phyloP scores from a whole-genome alignment of 306 rosid species.

The Cicer bijugum region DNA sequence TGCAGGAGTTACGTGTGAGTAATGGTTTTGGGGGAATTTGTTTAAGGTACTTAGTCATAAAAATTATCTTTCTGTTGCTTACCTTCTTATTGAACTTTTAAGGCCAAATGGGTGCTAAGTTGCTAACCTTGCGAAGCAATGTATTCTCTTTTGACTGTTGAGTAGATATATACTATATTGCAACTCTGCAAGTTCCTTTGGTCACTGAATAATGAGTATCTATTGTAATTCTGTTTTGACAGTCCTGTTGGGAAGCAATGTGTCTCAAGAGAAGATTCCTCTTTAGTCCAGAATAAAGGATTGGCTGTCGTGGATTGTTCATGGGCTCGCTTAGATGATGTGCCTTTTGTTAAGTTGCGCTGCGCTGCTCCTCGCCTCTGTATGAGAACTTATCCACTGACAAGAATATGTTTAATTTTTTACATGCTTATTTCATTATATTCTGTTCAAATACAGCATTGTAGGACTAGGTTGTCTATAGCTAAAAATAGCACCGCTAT shows the following conservation, averaged over 20 bases:
- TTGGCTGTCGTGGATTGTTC: constrained; percentile 98
- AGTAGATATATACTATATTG: constrained; percentile 24
- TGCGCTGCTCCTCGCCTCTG: constrained; percentile 91
- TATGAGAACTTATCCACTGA: constrained; percentile 55
- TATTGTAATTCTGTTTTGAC: constrained; percentile 47
- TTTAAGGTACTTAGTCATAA: constrained; percentile 62
- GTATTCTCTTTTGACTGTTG: constrained; percentile 37
- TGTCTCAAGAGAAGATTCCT: constrained; percentile 85
- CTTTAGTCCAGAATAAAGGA: constrained; percentile 70
- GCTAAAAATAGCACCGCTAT: background rate
- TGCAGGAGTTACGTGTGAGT: constrained; percentile 94
- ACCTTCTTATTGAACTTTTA: background rate
- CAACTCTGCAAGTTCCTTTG: constrained; percentile 30
- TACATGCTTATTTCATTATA: constrained; percentile 14
- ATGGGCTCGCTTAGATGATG: constrained; percentile 93
- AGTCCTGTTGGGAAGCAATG: constrained; percentile 90
- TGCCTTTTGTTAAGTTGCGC: constrained; percentile 87
- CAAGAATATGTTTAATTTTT: constrained; percentile 23
- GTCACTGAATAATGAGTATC: constrained; percentile 20
- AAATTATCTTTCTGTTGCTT: constrained; percentile 22
- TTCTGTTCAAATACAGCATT: background rate
- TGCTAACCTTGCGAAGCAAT: constrained; percentile 33
- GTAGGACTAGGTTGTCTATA: background rate
- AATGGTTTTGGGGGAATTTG: constrained; percentile 93
- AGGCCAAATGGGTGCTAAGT: constrained; percentile 8